Evolutionary conservation across 768 basidiomycete genomes (phyloP).

Genomic region (Pseudohyphozyma bogoriensis): DNA sequence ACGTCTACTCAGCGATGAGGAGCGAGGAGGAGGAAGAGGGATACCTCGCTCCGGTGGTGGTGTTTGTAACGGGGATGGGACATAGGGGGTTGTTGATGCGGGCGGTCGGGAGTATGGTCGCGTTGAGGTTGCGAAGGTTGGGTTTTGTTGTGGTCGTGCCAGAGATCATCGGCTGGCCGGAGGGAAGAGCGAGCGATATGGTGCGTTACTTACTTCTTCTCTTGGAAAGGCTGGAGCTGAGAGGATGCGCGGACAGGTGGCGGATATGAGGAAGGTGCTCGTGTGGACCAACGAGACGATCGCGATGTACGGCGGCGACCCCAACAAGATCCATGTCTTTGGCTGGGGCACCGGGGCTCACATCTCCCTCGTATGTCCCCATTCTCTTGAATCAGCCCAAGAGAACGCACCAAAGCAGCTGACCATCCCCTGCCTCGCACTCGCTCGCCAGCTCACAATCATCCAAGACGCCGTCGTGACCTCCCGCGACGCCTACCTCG

Average conservation of each 20-base stretch:
- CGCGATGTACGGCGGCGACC: conserved; percentile 23
- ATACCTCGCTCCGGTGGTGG: conserved; percentile 10
- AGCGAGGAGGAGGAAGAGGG: neutral
- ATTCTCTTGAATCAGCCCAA: neutral
- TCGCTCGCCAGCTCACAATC: conserved; percentile 26
- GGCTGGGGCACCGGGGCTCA: conserved; percentile 32
- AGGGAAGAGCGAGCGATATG: conserved; percentile 9
- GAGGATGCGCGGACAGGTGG: conserved; percentile 13
- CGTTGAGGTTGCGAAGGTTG: conserved; percentile 14
- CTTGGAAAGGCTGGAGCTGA: neutral
- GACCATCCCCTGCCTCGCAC: neutral
- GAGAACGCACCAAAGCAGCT: too few relatives aligned
- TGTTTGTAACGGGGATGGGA: conserved; percentile 8
- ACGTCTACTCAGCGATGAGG: conserved; percentile 14
- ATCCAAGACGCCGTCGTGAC: conserved; percentile 32
- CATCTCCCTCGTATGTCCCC: neutral
- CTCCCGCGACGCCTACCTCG: conserved; percentile 18
- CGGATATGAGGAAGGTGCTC: conserved; percentile 23
- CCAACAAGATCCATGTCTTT: conserved; percentile 19
- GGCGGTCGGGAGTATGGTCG: neutral
- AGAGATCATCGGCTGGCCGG: neutral
- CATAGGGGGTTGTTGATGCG: conserved; percentile 6
- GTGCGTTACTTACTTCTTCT: neutral
- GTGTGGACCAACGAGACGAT: conserved; percentile 22
- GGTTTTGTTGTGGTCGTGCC: conserved; percentile 25